A percentile compares a stretch with the other conserved stretches of the same genome.
Conservation (phyloP, 441 rosid species). For the Erodium chrysanthum region DNA sequence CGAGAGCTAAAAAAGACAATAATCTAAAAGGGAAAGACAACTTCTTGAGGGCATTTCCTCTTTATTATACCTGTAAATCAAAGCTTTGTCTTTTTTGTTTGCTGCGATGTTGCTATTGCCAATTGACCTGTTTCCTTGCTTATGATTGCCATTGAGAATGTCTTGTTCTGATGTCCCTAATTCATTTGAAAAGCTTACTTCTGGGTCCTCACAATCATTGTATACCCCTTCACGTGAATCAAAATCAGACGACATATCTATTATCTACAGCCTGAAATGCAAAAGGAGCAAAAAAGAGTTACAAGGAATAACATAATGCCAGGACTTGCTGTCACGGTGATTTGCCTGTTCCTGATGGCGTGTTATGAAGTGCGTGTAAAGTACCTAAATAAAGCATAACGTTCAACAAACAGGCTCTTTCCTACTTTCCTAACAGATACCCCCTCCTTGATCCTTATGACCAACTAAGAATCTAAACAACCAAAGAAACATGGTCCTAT, state of each 20-base stretch:
- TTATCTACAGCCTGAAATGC: conserved; percentile 26
- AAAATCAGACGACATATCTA: conserved; percentile 33
- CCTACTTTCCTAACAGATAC: neutral
- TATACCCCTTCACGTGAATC: conserved; percentile 34
- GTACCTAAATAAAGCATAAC: neutral
- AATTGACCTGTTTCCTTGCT: conserved; percentile 31
- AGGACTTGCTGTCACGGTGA: neutral
- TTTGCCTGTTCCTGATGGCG: neutral
- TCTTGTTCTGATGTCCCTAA: conserved; percentile 18
- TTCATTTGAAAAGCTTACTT: conserved; percentile 22
- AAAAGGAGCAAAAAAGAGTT: neutral
- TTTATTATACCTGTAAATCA: conserved; percentile 40
- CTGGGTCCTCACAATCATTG: conserved; percentile 29
- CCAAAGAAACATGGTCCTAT: neutral
- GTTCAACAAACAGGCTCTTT: neutral
- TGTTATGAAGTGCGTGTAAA: neutral
- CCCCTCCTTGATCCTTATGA: neutral
- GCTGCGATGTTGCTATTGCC: conserved; percentile 20
- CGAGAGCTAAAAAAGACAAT: neutral
- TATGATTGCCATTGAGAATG: conserved; percentile 29
- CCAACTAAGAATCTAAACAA: neutral
- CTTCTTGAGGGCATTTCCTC: neutral
- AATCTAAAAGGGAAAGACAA: neutral
- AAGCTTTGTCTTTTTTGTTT: conserved; percentile 31
- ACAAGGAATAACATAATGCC: neutral